Percentiles rank a stretch among this genome's conserved stretches.
Evolutionary conservation across 495 filamentous ascomycete species (phyloP).

Genomic region (Mytilinidion resinicola): DNA sequence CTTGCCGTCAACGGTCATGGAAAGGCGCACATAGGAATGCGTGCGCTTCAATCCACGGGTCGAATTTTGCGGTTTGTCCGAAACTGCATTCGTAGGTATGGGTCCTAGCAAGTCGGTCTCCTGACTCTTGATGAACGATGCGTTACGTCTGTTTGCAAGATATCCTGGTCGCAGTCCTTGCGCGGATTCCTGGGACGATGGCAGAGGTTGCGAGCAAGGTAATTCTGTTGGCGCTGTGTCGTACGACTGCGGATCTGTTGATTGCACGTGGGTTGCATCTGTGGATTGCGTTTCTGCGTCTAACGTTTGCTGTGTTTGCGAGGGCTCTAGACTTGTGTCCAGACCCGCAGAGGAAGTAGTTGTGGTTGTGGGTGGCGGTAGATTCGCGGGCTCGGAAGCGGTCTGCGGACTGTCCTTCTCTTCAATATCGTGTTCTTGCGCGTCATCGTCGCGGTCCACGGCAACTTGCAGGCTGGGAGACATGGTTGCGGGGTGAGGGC

Average conservation of each 20-base stretch:
- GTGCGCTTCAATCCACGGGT: slow-evolving; percentile 31
- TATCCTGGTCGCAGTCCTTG: slow-evolving; percentile 30
- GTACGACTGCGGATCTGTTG: slow-evolving; percentile 16
- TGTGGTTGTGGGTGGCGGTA: too few relatives aligned
- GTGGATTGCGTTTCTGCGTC: slow-evolving; percentile 11
- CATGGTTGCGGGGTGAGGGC: slow-evolving; percentile 66
- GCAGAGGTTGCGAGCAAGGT: slow-evolving; percentile 17
- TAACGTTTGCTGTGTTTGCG: background rate
- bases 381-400: too few relatives aligned
- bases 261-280: slow-evolving; percentile 6
- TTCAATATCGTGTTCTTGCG: slow-evolving; percentile 5
- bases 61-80: background rate
- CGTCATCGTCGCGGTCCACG: slow-evolving; percentile 9
- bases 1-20: slow-evolving; percentile 74
- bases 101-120: slow-evolving; percentile 11
- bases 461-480: slow-evolving; percentile 36
- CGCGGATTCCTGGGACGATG: slow-evolving; percentile 23
- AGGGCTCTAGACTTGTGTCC: background rate
- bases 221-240: slow-evolving; percentile 21
- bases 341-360: too few relatives aligned
- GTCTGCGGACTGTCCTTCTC: background rate
- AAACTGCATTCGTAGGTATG: background rate
- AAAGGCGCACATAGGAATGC: slow-evolving; percentile 55
- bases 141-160: slow-evolving; percentile 39
- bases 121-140: slow-evolving; percentile 29